phyloP scores from a whole-genome alignment of 805 yeast genomes.

The Ogataea neopini region DNA sequence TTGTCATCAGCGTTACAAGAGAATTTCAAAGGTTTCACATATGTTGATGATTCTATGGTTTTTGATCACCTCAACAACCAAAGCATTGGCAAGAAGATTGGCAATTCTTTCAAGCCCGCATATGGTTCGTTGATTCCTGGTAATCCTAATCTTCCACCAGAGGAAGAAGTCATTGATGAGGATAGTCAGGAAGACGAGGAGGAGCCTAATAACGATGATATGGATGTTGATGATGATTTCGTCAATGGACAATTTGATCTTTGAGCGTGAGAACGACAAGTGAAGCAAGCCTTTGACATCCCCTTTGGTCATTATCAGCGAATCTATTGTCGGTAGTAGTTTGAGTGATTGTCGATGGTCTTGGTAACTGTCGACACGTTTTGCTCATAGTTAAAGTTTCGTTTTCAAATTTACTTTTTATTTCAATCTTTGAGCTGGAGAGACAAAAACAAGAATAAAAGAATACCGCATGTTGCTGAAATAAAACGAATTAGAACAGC shows the following conservation, averaged over 20 bases:
- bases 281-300: no score
- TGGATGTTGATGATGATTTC: conserved; percentile 66
- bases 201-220: conserved; percentile 49
- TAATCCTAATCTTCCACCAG: conserved; percentile 77
- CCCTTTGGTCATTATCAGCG: no score
- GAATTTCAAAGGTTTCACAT: conserved; percentile 94
- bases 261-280: no score
- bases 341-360: no score
- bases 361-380: no score
- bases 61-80: conserved; percentile 68
- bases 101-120: conserved; percentile 41
- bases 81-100: conserved; percentile 39
- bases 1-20: conserved; percentile 94
- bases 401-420: not conserved
- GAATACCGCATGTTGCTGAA: not conserved
- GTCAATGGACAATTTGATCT: conserved; percentile 90
- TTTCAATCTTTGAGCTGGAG: not conserved
- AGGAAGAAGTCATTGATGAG: conserved; percentile 81
- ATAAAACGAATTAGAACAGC: not conserved
- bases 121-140: conserved; percentile 76
- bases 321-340: no score
- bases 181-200: conserved; percentile 47
- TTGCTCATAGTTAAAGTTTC: not conserved
- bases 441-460: not conserved
- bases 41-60: conserved; percentile 90